Conservation (phyloP, 2,329 filamentous ascomycete genomes). For the Pseudogymnoascus sp. region DNA sequence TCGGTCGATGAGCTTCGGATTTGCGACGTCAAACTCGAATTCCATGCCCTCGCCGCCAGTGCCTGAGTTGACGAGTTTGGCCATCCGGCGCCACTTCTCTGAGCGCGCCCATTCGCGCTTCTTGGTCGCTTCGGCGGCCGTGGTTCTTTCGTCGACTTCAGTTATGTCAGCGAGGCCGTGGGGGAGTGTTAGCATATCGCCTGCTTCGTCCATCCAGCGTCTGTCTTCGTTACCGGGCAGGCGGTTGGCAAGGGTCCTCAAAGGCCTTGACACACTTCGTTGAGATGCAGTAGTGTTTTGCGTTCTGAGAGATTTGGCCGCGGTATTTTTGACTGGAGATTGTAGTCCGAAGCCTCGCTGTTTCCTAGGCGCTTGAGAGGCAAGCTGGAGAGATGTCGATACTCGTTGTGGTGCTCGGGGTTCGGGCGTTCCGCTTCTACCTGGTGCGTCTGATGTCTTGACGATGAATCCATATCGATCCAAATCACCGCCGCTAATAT, state of each 20-base stretch:
- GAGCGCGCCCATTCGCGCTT: constrained; percentile 55
- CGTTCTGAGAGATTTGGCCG: constrained; percentile 51
- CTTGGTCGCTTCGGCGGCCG: constrained; percentile 48
- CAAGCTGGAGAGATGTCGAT: constrained; percentile 26
- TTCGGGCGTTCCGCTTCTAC: constrained; percentile 27
- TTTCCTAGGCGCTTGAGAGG: constrained; percentile 25
- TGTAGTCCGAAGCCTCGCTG: constrained; percentile 28
- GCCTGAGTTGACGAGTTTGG: constrained; percentile 38
- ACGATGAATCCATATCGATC: constrained; percentile 63
- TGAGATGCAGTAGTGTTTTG: constrained; percentile 30
- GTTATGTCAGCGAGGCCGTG: constrained; percentile 49
- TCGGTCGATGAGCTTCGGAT: constrained; percentile 78
- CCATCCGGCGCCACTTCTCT: constrained; percentile 64
- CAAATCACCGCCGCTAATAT: constrained; percentile 52
- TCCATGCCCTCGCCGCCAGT: constrained; percentile 49
- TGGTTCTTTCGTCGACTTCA: constrained; percentile 48
- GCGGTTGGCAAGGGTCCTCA: constrained; percentile 51
- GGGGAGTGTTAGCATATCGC: constrained; percentile 57
- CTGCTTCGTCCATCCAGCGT: constrained; percentile 56
- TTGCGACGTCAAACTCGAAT: constrained; percentile 73
- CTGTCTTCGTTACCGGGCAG: constrained; percentile 55
- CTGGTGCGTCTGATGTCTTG: constrained; percentile 23
- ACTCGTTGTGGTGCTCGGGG: constrained; percentile 25
- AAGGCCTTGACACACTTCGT: constrained; percentile 45
- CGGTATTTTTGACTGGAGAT: constrained; percentile 47